Base-by-base conservation (phyloP, 257 asterid species). In the Orobanche coerulescens region DNA sequence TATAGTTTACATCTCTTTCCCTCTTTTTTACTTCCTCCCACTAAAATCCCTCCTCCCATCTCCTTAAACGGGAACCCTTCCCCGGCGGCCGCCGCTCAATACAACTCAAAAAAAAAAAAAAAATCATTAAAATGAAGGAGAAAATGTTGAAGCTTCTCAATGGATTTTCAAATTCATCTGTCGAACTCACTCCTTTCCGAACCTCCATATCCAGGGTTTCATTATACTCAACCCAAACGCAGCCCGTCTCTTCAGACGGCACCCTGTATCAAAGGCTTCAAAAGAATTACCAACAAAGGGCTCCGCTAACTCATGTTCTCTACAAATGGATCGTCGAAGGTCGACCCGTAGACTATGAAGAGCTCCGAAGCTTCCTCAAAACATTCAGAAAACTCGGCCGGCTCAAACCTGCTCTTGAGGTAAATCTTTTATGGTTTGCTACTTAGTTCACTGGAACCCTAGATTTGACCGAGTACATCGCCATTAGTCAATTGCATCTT, bases 371-470 rank as follows among this genome's bases (percentile, higher is more conserved):
- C 7, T 65, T 51, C 51, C 42, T 71, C 30, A 59, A 12, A 15
- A 15, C n/a, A 14, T 65, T 42, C 37, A 43, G 64, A 25, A 11
- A 10, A 18, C 4, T 1, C 52, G 31, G 43, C 48, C 71, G 64
- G 19, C 14, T 51, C 64, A 59, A 18, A 23, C 64, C 71, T 33
- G 76, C 76, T 10, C 76, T 71, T 5, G 72, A 71, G 68, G 76
- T 71, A 58, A 12, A 19, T 25, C 16, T 18, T 9, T 3, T 18
- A 1, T 24, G 52, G 52, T 4, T 37, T 37, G 14, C 11, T 37
- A 4, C 1, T 30, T 0, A 30, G 7, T 30, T 9, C 36, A 30
- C n/a, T n/a, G n/a, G n/a, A n/a, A n/a, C n/a, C n/a, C n/a, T n/a
- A n/a, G n/a, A n/a, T n/a, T n/a, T n/a, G n/a, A n/a, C n/a, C n/a